Percentiles rank a stretch among this genome's conserved stretches.
phyloP scores from a whole-genome alignment of 495 filamentous ascomycete species.

The Gamarada debralockiae region DNA sequence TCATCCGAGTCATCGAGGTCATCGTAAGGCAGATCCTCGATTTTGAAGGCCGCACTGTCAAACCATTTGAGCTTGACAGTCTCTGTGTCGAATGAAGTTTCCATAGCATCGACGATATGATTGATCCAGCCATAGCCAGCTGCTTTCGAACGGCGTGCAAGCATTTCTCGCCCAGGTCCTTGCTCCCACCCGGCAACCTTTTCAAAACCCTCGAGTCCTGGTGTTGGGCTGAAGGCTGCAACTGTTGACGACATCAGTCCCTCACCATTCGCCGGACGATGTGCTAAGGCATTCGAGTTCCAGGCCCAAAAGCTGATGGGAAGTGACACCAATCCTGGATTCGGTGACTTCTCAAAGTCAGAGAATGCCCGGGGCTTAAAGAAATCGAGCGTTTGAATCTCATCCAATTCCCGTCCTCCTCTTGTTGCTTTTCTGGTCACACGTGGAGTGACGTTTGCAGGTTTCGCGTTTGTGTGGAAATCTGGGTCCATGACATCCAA shows the following conservation, averaged over 20 bases:
- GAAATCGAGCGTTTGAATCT: slow-evolving; percentile 13
- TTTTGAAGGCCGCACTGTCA: slow-evolving; percentile 17
- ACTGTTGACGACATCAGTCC: too few species aligned
- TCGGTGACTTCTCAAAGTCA: background rate
- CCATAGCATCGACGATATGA: background rate
- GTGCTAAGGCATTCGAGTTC: too few species aligned
- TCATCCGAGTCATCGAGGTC: slow-evolving; percentile 11
- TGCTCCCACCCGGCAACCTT: background rate
- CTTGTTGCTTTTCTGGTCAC: background rate
- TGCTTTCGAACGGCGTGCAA: background rate
- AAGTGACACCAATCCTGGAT: slow-evolving; percentile 14
- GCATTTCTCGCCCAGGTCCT: background rate
- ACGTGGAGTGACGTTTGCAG: background rate
- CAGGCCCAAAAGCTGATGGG: slow-evolving; percentile 14
- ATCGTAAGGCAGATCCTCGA: slow-evolving; percentile 41
- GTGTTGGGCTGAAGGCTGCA: too few species aligned
- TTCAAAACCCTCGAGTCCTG: background rate
- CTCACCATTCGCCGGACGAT: too few species aligned
- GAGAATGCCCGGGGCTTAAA: slow-evolving; percentile 16
- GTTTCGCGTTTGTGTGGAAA: too few species aligned
- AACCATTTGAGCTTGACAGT: slow-evolving; percentile 2
- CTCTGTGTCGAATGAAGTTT: background rate
- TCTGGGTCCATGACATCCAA: background rate
- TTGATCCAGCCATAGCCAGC: background rate
- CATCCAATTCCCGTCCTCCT: background rate